A percentile compares a stretch with the other conserved stretches of the same genome.
These are phyloP conservation scores for Dichomitus squalens DNA, from an alignment of 1,284 basidiomycete species.

Conservation along the genomic window DNA sequence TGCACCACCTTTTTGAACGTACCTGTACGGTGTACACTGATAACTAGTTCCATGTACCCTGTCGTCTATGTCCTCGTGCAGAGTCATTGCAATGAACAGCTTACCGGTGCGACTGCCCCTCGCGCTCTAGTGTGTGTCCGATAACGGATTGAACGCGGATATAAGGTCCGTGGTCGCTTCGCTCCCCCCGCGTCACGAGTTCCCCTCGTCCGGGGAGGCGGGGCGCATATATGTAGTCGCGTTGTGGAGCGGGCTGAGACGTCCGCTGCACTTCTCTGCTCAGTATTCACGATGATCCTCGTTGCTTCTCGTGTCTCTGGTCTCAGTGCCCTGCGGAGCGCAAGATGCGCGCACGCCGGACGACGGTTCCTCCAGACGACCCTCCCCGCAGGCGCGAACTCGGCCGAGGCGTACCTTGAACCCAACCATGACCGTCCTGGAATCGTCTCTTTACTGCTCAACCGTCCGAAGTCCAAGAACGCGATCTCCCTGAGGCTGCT, in stretches of 20 bases:
- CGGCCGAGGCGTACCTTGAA: constrained; percentile 59
- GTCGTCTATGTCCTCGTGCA: constrained; percentile 6
- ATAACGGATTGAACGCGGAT: no score
- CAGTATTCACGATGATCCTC: background rate
- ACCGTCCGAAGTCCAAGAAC: constrained; percentile 86
- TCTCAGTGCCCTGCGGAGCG: background rate
- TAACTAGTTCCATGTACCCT: constrained; percentile 12
- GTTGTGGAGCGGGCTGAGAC: constrained; percentile 14
- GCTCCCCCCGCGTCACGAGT: constrained; percentile 12
- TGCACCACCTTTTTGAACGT: background rate
- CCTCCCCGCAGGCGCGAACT: background rate
- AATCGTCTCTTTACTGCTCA: constrained; percentile 70
- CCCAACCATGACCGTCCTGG: constrained; percentile 49
- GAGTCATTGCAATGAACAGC: constrained; percentile 11
- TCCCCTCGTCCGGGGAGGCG: background rate
- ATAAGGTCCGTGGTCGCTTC: constrained; percentile 9
- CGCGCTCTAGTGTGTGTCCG: background rate
- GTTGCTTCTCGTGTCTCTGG: background rate
- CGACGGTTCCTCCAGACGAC: constrained; percentile 17
- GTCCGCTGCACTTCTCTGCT: background rate
- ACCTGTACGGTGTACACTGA: constrained; percentile 18
- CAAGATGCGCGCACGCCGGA: background rate
- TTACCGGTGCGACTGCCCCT: background rate
- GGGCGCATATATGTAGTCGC: constrained; percentile 1
- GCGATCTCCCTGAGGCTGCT: constrained; percentile 83